Base-by-base conservation (phyloP, 2,329 filamentous ascomycete genomes). In the Arthrobotrys musiformis region DNA sequence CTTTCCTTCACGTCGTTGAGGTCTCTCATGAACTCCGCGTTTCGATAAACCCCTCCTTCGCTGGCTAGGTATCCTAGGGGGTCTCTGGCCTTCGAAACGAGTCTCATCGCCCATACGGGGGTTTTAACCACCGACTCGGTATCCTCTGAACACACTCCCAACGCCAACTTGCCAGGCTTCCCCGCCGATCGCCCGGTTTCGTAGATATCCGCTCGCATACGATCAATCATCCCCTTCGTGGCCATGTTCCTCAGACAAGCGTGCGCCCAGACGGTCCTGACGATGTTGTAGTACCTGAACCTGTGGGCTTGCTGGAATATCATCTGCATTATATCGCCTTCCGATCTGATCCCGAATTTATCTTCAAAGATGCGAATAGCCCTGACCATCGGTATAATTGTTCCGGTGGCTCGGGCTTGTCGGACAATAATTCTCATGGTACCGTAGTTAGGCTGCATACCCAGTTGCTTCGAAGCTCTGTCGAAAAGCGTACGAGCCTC, bases 191-290 rank as follows among this genome's bases (percentile, higher is more conserved):
- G 52, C 15, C 72, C 72, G 9, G 72, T 76, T 35, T 76, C 72
- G 24, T 76, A 76, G 15, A 76, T 70, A 44, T 76, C 72, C 17
- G 68, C 58, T 13, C 72, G 42, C 72, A 76, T 76, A n/a, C 72
- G 72, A 60, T 70, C 64, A 17, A 76, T 70, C 64, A 76, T 76
- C 4, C 46, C 46, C n/a, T 70, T 69, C n/a, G 64, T 76, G 4
- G 50, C 72, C 26, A 42, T 30, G 42, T 76, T 76, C 13, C 58
- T 70, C 26, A 76, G 33, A 44, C 72, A 76, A 13, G 72, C 72
- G 17, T 76, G 72, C 11, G 72, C 72, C 72, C 72, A 76, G 24
- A 76, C 42, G n/a, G 72, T 70, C 19, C 72, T 67, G 4, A 76
- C 72, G 15, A 76, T 30, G 28, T 76, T 76, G 56, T 76, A 76